Evolutionary conservation across 192 early-diverging fungal genomes (phyloP).

Genomic region (Pecoramyces ruminantium): DNA sequence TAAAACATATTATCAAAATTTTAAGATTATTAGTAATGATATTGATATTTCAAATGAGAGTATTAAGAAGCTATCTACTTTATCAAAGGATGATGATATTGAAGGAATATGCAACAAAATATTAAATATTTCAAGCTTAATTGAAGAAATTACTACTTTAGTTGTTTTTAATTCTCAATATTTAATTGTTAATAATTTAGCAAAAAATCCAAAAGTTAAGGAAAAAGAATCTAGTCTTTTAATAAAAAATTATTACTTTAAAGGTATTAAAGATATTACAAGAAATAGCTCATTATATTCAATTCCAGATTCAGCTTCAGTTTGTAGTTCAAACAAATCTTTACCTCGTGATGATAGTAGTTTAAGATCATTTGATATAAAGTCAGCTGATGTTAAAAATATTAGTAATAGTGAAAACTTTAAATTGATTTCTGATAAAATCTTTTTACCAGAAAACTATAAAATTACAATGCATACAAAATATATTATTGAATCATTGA

Average conservation of each 20-base stretch:
- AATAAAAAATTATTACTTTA: neutral
- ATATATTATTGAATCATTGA: neutral
- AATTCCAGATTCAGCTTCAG: neutral
- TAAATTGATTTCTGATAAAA: neutral
- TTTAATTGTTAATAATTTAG: neutral
- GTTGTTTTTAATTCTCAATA: neutral
- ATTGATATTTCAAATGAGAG: neutral
- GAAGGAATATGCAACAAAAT: neutral
- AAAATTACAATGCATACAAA: neutral
- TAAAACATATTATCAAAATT: neutral
- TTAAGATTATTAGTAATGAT: neutral
- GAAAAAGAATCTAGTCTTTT: neutral
- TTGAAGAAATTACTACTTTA: neutral
- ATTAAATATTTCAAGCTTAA: neutral
- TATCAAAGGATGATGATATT: neutral
- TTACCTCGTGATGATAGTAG: neutral
- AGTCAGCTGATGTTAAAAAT: neutral
- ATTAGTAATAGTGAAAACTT: neutral
- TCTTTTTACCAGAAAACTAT: neutral
- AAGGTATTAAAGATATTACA: neutral
- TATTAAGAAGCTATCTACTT: neutral
- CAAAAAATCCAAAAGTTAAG: neutral
- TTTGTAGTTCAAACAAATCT: neutral
- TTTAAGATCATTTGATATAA: neutral
- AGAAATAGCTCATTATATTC: neutral